phyloP scores from a whole-genome alignment of 2,329 filamentous ascomycete species.

The Penicillium thymicola region DNA sequence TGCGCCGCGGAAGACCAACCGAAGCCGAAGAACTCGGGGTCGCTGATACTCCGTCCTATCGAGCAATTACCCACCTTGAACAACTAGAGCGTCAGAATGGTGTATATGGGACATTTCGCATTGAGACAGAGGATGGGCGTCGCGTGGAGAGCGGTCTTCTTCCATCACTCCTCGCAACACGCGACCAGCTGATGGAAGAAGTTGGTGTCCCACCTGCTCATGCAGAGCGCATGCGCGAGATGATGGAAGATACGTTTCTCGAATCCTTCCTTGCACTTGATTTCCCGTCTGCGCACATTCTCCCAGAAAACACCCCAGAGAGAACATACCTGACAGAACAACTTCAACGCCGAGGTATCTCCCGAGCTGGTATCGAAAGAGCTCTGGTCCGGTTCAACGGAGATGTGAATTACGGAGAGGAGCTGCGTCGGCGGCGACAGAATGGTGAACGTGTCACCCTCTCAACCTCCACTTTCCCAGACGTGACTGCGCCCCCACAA shows the following conservation, averaged over 20 bases:
- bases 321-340: conserved; percentile 38
- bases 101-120: conserved; percentile 43
- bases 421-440: conserved; percentile 37
- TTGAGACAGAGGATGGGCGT: conserved; percentile 42
- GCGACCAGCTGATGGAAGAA: conserved; percentile 43
- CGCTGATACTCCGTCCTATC: conserved; percentile 34
- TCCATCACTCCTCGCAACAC: conserved; percentile 42
- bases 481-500: conserved; percentile 24
- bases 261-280: conserved; percentile 44
- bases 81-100: conserved; percentile 41
- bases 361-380: conserved; percentile 35
- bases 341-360: conserved; percentile 40
- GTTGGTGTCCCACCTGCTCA: conserved; percentile 38
- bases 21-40: conserved; percentile 25
- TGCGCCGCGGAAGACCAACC: conserved; percentile 36
- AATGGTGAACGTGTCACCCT: conserved; percentile 40
- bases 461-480: conserved; percentile 32
- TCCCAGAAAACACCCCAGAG: conserved; percentile 34
- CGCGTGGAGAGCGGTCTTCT: conserved; percentile 42
- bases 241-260: conserved; percentile 45
- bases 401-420: conserved; percentile 40
- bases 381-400: conserved; percentile 40
- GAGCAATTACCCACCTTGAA: conserved; percentile 40
- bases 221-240: conserved; percentile 42
- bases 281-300: conserved; percentile 36